Percentiles rank a stretch among this genome's conserved stretches.
These are phyloP conservation scores for Calocera viscosa DNA, from an alignment of 768 basidiomycete genomes.

Conservation along the genomic window DNA sequence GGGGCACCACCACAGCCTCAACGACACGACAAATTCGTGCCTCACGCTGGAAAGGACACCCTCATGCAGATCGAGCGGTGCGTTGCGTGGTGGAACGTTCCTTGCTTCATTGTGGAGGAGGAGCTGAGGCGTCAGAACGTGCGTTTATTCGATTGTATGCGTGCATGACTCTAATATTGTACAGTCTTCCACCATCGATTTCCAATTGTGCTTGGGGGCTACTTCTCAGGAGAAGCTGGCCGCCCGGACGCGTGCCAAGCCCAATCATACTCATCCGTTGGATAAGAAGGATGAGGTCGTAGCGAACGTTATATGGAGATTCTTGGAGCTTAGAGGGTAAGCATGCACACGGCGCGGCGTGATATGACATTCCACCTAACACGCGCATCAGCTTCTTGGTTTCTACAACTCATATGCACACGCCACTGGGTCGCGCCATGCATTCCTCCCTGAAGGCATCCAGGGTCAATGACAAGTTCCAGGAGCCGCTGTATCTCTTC, in stretches of 20 bases:
- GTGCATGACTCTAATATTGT: constrained; percentile 2
- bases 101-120: constrained; percentile 74
- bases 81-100: constrained; percentile 81
- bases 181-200: constrained; percentile 95
- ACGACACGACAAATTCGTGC: constrained; percentile 41
- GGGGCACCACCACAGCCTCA: constrained; percentile 24
- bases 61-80: constrained; percentile 69
- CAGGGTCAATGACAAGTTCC: constrained; percentile 93
- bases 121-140: constrained; percentile 94
- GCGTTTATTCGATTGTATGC: constrained; percentile 28
- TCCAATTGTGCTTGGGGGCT: constrained; percentile 85
- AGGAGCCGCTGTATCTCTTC: constrained; percentile 89
- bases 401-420: constrained; percentile 78
- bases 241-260: constrained; percentile 61
- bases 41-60: constrained; percentile 65
- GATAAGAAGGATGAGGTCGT: constrained; percentile 99
- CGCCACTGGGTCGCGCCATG: constrained; percentile 83
- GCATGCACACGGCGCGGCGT: no score
- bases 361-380: no score
- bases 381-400: constrained; percentile 38
- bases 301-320: constrained; percentile 96
- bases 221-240: constrained; percentile 73
- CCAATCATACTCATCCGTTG: constrained; percentile 35
- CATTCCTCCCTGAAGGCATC: constrained; percentile 63
- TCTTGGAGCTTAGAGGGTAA: constrained; percentile 90